phyloP scores from a whole-genome alignment of 2,329 filamentous ascomycete genomes.

The Periconia sp. region DNA sequence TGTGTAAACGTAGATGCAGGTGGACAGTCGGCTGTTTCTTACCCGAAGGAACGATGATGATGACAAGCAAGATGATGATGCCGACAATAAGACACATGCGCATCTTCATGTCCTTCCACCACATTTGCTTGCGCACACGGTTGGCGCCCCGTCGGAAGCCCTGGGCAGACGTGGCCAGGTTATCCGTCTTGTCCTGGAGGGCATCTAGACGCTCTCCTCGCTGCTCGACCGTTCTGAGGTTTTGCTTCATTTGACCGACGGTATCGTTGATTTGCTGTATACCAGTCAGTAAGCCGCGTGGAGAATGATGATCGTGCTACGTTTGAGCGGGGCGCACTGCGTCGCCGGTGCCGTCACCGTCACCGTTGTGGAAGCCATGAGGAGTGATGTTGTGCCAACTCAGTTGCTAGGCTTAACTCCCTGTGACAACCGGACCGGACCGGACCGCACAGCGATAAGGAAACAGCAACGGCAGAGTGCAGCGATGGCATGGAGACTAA shows the following conservation, averaged over 20 bases:
- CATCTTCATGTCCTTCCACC: slow-evolving; percentile 99
- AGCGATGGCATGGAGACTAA: background rate
- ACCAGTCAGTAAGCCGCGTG: slow-evolving; percentile 12
- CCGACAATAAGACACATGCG: slow-evolving; percentile 91
- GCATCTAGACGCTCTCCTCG: slow-evolving; percentile 87
- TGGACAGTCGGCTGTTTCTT: slow-evolving; percentile 42
- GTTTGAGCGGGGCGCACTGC: background rate
- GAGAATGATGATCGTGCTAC: background rate
- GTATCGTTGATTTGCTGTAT: slow-evolving; percentile 94
- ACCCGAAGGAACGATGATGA: slow-evolving; percentile 95
- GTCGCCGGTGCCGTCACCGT: background rate
- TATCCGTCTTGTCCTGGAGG: slow-evolving; percentile 91
- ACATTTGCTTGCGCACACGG: slow-evolving; percentile 91
- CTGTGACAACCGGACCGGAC: background rate
- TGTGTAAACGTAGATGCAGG: background rate
- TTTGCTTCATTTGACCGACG: slow-evolving; percentile 92
- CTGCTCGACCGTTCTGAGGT: slow-evolving; percentile 95
- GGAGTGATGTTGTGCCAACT: slow-evolving; percentile 13
- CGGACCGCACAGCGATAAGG: background rate
- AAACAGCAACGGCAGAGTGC: background rate
- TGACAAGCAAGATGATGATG: slow-evolving; percentile 84
- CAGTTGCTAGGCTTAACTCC: background rate
- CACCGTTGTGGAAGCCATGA: background rate
- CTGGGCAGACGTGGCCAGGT: slow-evolving; percentile 88
- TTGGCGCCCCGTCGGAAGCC: slow-evolving; percentile 97